These are phyloP conservation scores for Dichomitus squalens DNA, from an alignment of 1,284 basidiomycete genomes.

Conservation along the genomic window DNA sequence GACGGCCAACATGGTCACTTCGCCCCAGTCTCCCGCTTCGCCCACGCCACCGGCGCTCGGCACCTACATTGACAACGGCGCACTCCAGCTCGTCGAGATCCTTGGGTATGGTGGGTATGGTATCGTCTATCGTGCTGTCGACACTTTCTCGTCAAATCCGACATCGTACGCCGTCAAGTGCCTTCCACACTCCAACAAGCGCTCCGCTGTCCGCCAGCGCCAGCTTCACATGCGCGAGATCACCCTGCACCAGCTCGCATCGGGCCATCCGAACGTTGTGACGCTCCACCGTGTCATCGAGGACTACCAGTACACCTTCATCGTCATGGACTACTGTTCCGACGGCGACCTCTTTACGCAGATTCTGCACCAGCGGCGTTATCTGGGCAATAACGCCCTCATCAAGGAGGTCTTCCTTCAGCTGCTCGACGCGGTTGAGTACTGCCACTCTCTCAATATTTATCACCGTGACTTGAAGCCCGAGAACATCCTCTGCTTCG, in stretches of 20 bases:
- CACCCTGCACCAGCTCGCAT: conserved; percentile 86
- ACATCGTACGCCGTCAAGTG: conserved; percentile 92
- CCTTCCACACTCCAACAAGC: conserved; percentile 61
- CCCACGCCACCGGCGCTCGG: conserved; percentile 69
- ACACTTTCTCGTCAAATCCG: conserved; percentile 52
- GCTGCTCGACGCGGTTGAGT: conserved; percentile 92
- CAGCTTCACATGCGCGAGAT: conserved; percentile 80
- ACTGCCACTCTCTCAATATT: conserved; percentile 86
- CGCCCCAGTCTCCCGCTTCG: conserved; percentile 45
- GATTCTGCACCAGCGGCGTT: conserved; percentile 75
- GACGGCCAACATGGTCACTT: conserved; percentile 51
- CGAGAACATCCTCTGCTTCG: conserved; percentile 93
- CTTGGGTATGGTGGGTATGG: conserved; percentile 96
- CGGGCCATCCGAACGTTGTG: conserved; percentile 85
- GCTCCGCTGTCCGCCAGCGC: conserved; percentile 61
- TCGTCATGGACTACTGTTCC: conserved; percentile 72
- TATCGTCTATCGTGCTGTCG: conserved; percentile 90
- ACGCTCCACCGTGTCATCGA: conserved; percentile 90
- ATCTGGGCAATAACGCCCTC: conserved; percentile 77
- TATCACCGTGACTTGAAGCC: conserved; percentile 98
- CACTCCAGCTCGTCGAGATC: conserved; percentile 86
- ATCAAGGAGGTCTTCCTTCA: conserved; percentile 91
- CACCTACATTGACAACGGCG: conserved; percentile 79
- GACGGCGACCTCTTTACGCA: conserved; percentile 93
- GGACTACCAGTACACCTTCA: conserved; percentile 65